Evolutionary conservation across 495 filamentous ascomycete species (phyloP), one percentile per base, ranked within the genome.

Genomic region (Bacidia gigantensis): DNA sequence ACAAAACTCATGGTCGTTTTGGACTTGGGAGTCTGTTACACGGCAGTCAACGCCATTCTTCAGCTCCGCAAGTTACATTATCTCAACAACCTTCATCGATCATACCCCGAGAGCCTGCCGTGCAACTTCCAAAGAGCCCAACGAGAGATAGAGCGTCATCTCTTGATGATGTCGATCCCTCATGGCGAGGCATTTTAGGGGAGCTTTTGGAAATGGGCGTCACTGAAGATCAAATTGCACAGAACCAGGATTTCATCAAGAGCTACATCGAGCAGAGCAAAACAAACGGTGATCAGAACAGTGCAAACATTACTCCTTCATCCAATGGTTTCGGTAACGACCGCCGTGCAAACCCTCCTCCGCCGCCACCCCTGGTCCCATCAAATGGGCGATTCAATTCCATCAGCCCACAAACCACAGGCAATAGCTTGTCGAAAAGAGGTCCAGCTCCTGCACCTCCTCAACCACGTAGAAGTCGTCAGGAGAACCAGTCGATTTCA

Each of bases 221-320:
- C 42, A 93, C 86, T 1, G 85, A 92, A 60, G 90, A 95, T 61
- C 83, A 92, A 58, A 92, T 97, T 52, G 81, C 79, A 50, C 85
- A 93, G 52, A 89, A 96, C 60, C 83, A 88, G 39, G 90, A 95
- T 49, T 97, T 96, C 58, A 98, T 97, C 65, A 87, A 90, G 65
- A 74, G 81, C 17, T 98, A 92, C 60, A 83, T 96, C 58, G 82
- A 82, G 57, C 76, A 92, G 64, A 80, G 87, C 59, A 85, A 90
- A 64, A 75, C 75, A 25, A 72, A 73, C 46, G 59, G 67, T 68
- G 56, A 67, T 44, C 52, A 35, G 21, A 51, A 46, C 24, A 64
- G 67, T 58, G 51, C 59, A 29, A 40, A 53, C 40, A 25, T 29
- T 24, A 43, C 60, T 50, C 50, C 41, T 22, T 26, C 50, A 32